Evolutionary conservation across 2,329 filamentous ascomycete genomes (phyloP).

Genomic region (Pseudogymnoascus sp.): DNA sequence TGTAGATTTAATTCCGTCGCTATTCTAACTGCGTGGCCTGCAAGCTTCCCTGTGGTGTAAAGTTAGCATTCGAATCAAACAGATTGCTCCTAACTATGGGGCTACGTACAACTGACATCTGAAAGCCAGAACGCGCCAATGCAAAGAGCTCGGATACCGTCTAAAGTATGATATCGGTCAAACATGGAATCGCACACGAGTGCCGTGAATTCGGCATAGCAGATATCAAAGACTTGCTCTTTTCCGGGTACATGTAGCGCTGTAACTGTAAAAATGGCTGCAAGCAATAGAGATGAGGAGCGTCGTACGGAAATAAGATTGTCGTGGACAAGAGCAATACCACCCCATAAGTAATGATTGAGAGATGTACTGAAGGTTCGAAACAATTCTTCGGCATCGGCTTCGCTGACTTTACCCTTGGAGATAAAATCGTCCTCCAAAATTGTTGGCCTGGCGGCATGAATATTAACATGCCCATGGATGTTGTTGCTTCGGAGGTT

Average conservation of each 20-base stretch:
- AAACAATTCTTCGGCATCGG: conserved; percentile 42
- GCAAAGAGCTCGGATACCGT: conserved; percentile 51
- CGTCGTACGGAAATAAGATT: conserved; percentile 42
- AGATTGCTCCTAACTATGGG: background rate
- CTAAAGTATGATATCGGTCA: conserved; percentile 46
- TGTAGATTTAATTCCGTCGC: conserved; percentile 49
- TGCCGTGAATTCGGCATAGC: conserved; percentile 48
- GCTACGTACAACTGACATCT: conserved; percentile 34
- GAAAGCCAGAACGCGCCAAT: conserved; percentile 56
- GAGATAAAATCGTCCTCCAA: conserved; percentile 42
- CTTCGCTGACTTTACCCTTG: conserved; percentile 35
- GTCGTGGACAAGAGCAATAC: conserved; percentile 40
- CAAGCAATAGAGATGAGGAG: conserved; percentile 46
- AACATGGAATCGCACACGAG: conserved; percentile 50
- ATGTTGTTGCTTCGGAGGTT: conserved; percentile 28
- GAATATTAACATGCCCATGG: conserved; percentile 28
- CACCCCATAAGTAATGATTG: conserved; percentile 44
- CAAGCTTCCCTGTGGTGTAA: conserved; percentile 46
- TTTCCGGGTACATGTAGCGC: conserved; percentile 49
- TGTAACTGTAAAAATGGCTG: conserved; percentile 49
- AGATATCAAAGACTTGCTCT: conserved; percentile 43
- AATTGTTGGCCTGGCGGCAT: background rate
- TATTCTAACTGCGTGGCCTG: conserved; percentile 48
- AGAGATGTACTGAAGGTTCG: conserved; percentile 37
- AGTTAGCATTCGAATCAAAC: conserved; percentile 22